Base-by-base conservation (phyloP, 495 filamentous ascomycete genomes). In the Astrothelium macrocarpum region DNA sequence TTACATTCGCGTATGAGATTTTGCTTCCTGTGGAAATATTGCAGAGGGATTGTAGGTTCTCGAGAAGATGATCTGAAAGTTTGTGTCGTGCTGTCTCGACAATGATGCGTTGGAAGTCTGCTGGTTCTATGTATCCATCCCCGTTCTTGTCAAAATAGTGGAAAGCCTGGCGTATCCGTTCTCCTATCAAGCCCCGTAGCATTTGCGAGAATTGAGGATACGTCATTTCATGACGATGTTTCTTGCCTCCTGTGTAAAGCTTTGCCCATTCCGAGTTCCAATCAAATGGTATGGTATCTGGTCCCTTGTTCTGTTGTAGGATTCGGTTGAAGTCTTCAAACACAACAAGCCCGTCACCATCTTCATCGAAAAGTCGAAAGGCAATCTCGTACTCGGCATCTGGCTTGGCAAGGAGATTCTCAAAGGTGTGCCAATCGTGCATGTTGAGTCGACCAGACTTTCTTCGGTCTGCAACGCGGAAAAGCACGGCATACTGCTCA, bases 361-460 rank as follows among this genome's bases (percentile, higher is more conserved):
- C 84, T 65, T 87, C 75, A 68, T 97, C 94, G 76, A 98, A 98
- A 31, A 97, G 82, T 63, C 95, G 89, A 78, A 97, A 98, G 3
- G 92, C 93, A 67, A 98, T 97, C 76, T 98, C 92, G 73, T 98
- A 98, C 74, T 98, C 95, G 70, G 94, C 95, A 67, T 97, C 94
- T 65, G 94, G 91, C 73, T 96, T 97, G 59, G 82, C 82, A 39
- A 98, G 84, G 62, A 98, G 84, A 78, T 96, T 93, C 75, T 96
- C 88, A 73, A 97, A 98, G 53, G 86, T 87, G 16, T 80, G 85
- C 91, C 91, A 98, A 75, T 98, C 94, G 65, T 84, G 80, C 31
- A 98, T 74, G 65, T 73, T 89, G 34, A 98, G 78, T 68, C 82
- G 85, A 62, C 91, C 90, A 26, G 77, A 77, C 60, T 79, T 83